A percentile compares a stretch with the other conserved stretches of the same genome.
Conservation (phyloP, 306 rosid species). For the Inga leiocalycina region DNA sequence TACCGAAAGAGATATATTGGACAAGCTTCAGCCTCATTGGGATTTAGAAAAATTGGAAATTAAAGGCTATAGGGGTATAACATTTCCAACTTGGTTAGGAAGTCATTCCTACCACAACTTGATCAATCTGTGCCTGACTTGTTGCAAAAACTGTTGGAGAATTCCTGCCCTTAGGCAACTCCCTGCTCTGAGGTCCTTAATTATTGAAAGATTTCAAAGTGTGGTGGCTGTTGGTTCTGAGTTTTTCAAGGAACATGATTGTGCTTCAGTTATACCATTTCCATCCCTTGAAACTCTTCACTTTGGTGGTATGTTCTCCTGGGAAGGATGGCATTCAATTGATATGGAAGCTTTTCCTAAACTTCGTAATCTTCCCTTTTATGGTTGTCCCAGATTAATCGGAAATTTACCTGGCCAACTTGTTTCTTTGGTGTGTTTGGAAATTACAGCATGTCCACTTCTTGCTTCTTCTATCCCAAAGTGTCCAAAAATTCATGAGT, state of each 20-base stretch:
- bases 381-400: neutral
- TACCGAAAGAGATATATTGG: neutral
- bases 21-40: neutral
- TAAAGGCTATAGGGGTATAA: too few species aligned
- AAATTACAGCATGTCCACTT: neutral
- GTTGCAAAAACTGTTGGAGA: too few species aligned
- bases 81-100: too few species aligned
- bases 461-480: neutral
- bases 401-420: neutral
- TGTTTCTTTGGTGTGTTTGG: neutral
- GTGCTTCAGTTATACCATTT: neutral
- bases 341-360: conserved; percentile 11
- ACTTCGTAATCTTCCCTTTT: neutral
- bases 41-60: too few species aligned
- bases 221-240: too few species aligned
- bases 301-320: neutral
- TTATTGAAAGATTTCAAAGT: too few species aligned
- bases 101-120: too few species aligned
- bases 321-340: conserved; percentile 17
- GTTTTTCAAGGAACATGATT: neutral
- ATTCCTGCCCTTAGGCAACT: too few species aligned
- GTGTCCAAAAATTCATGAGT: neutral
- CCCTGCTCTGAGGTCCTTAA: too few species aligned
- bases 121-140: too few species aligned
- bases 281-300: neutral